Base-by-base conservation (phyloP, 805 yeast genomes). In the Candida koratica region DNA sequence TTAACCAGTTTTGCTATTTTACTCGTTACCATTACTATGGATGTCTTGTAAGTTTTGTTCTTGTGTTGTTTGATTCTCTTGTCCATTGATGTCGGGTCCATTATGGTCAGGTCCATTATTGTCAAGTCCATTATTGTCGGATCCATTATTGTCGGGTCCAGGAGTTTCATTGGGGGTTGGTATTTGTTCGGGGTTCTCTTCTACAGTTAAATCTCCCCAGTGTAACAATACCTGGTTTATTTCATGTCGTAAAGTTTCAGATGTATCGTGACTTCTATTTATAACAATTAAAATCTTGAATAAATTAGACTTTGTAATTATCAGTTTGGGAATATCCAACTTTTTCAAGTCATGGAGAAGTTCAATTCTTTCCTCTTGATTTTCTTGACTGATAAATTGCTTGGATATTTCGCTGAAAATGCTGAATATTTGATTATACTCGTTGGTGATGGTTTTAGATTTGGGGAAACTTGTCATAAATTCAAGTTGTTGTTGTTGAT, bases 271-370 rank as follows among this genome's bases (percentile, higher is more conserved):
- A 39, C 51, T 55, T 40, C 69, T 55, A 35, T 53, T 45, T 2
- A 50, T 46, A 32, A 62, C 42, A 10, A 67, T 53, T 38, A 67
- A 43, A 11, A 56, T 54, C 28, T 64, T 49, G 27, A 55, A 50
- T 25, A 65, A 41, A 28, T 48, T 52, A 25, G 67, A 59, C 37
- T 56, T 61, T 11, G 47, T 38, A 8, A 64, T 43, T 2, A 62
- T 46, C 18, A 62, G 48, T 18, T 47, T 44, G 6, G 72, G 71
- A 3, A 43, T 39, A 20, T 45, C 47, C 17, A 56, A 27, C 18
- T 44, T 40, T 6, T 40, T 37, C 25, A 61, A 40, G 16, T 43
- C 29, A 12, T 42, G 39, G 12, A 52, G 31, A 12, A 26, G 19
- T 17, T 31, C 39, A 31, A 44, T 24, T 38, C 30, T 25, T n/a